Evolutionary conservation across 768 basidiomycete species (phyloP).

Genomic region (Wakefieldia striispora): DNA sequence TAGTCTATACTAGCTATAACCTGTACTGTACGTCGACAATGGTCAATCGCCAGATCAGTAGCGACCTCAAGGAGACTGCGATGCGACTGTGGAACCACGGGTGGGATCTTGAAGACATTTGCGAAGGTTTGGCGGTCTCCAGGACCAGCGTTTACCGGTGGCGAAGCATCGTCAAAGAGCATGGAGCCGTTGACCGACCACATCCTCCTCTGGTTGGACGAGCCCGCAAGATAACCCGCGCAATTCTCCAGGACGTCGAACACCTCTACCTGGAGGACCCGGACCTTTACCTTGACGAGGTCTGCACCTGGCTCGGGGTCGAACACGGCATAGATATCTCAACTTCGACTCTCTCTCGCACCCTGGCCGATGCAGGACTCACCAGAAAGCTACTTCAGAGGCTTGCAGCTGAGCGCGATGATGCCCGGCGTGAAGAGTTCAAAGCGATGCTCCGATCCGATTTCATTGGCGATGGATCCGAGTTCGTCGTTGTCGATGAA

Average conservation of each 20-base stretch:
- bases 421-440: background rate
- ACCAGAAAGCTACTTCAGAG: background rate
- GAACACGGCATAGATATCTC: constrained; percentile 25
- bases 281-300: constrained; percentile 2
- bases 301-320: constrained; percentile 14
- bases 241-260: constrained; percentile 19
- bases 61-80: too few relatives aligned
- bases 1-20: too few relatives aligned
- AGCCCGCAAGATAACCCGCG: constrained; percentile 15
- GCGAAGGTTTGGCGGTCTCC: constrained; percentile 15
- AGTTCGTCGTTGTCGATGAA: constrained; percentile 10
- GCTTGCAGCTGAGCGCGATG: background rate
- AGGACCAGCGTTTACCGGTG: constrained; percentile 26
- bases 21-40: too few relatives aligned
- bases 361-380: constrained; percentile 8
- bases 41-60: too few relatives aligned
- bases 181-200: constrained; percentile 13
- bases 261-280: constrained; percentile 12
- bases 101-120: background rate
- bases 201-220: constrained; percentile 20
- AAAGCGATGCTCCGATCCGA: background rate
- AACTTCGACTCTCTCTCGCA: constrained; percentile 12
- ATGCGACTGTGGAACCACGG: background rate
- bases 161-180: constrained; percentile 20
- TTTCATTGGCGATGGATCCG: constrained; percentile 1